Percentiles rank a stretch among this genome's conserved stretches.
Evolutionary conservation across 2,329 filamentous ascomycete species (phyloP).

Genomic region (Ambrosiella beaveri): DNA sequence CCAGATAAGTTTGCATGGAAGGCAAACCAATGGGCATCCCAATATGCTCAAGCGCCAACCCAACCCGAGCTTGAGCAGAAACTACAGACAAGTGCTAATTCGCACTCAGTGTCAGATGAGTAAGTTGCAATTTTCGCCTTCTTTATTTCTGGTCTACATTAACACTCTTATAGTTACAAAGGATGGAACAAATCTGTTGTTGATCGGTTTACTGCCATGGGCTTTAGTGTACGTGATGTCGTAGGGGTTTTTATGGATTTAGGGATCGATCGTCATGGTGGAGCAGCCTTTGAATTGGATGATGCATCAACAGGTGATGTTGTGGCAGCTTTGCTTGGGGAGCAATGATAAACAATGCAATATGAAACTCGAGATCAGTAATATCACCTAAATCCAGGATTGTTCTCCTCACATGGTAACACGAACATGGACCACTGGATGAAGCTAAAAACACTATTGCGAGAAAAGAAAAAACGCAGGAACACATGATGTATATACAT

Average conservation of each 20-base stretch:
- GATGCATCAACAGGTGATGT: slow-evolving; percentile 83
- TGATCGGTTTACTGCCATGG: slow-evolving; percentile 75
- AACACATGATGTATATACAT: too few species aligned
- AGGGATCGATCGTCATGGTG: slow-evolving; percentile 61
- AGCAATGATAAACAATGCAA: slow-evolving; percentile 22
- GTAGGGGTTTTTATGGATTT: slow-evolving; percentile 56
- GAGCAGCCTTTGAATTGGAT: slow-evolving; percentile 71
- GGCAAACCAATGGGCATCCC: slow-evolving; percentile 80
- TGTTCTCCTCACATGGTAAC: too few species aligned
- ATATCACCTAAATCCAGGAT: too few species aligned
- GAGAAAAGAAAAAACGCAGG: too few species aligned
- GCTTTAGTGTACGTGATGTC: slow-evolving; percentile 36
- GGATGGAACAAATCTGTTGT: slow-evolving; percentile 77
- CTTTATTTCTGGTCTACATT: not conserved
- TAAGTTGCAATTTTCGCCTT: not conserved
- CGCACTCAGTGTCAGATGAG: slow-evolving; percentile 14
- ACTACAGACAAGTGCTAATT: too few species aligned
- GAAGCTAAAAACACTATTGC: too few species aligned
- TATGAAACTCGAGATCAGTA: not conserved
- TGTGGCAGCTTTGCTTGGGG: slow-evolving; percentile 67
- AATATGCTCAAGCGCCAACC: slow-evolving; percentile 58
- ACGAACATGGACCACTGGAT: too few species aligned
- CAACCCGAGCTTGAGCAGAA: slow-evolving; percentile 14
- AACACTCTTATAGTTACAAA: slow-evolving; percentile 42
- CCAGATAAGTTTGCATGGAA: slow-evolving; percentile 64